Percentiles rank a stretch among this genome's conserved stretches.
These are phyloP conservation scores for Beauveria medogensis DNA, from an alignment of 2,329 filamentous ascomycete genomes.

Conservation along the genomic window DNA sequence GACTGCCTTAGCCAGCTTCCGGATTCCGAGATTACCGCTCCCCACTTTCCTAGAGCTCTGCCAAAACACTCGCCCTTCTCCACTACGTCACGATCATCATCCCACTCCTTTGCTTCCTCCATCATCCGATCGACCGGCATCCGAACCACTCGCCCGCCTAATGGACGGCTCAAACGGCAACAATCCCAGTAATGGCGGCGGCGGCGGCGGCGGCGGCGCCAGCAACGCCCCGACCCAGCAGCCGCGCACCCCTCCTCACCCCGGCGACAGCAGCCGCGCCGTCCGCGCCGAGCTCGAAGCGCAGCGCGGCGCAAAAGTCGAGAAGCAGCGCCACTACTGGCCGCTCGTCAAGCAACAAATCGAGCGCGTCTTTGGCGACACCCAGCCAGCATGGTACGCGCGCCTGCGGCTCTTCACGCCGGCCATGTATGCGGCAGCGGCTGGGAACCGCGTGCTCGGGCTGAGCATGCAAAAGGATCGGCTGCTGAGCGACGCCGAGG, in stretches of 20 bases:
- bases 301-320: slow-evolving; percentile 22
- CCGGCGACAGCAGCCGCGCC: slow-evolving; percentile 15
- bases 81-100: background rate
- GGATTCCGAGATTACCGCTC: background rate
- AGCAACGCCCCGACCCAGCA: background rate
- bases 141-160: background rate
- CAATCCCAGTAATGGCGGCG: background rate
- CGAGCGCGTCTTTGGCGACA: slow-evolving; percentile 22
- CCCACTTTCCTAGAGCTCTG: slow-evolving; percentile 5
- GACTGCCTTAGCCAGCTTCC: background rate
- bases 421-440: slow-evolving; percentile 21
- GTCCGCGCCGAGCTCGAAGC: slow-evolving; percentile 25
- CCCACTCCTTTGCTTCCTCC: background rate
- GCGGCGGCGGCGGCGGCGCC: background rate
- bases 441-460: slow-evolving; percentile 21
- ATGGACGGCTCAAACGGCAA: slow-evolving; percentile 5
- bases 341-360: slow-evolving; percentile 25
- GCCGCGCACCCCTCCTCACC: background rate
- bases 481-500: slow-evolving; percentile 28
- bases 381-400: slow-evolving; percentile 23
- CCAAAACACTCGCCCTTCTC: background rate
- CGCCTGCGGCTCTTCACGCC: slow-evolving; percentile 22
- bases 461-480: slow-evolving; percentile 23
- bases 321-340: slow-evolving; percentile 22
- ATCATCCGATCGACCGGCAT: background rate